These are phyloP conservation scores for Pythium graminicola DNA, from an alignment of 352 stramenopile genomes.

Conservation along the genomic window DNA sequence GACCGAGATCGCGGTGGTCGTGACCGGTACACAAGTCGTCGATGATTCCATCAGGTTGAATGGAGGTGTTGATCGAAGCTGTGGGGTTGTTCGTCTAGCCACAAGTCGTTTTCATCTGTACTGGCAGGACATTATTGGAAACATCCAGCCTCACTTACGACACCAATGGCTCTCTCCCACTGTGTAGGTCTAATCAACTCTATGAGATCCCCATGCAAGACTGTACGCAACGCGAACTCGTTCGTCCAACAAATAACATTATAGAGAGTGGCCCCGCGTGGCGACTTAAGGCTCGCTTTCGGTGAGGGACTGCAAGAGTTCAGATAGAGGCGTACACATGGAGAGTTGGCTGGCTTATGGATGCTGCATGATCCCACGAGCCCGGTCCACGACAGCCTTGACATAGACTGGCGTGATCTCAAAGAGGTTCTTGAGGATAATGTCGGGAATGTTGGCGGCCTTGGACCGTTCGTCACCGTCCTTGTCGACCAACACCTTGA, in stretches of 20 bases:
- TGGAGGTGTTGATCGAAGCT: no score
- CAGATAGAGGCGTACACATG: not conserved
- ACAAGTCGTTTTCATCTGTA: no score
- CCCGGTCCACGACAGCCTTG: slow-evolving; percentile 74
- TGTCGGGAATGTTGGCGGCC: slow-evolving; percentile 76
- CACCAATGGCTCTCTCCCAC: no score
- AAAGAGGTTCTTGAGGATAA: slow-evolving; percentile 86
- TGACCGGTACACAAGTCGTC: not conserved
- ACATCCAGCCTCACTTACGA: no score
- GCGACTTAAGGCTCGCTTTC: not conserved
- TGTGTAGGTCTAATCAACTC: no score
- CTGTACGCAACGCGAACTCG: no score
- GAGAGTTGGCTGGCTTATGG: slow-evolving; percentile 3
- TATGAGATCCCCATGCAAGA: no score
- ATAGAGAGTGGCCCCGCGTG: slow-evolving; percentile 18
- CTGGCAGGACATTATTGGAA: no score
- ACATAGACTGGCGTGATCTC: slow-evolving; percentile 81
- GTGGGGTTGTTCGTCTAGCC: no score
- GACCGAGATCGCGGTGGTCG: slow-evolving; percentile 9
- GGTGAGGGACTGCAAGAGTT: not conserved
- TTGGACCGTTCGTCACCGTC: slow-evolving; percentile 65
- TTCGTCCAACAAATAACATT: slow-evolving; percentile 31
- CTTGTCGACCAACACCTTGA: slow-evolving; percentile 77
- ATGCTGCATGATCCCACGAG: slow-evolving; percentile 33
- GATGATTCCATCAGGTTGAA: not conserved